A percentile compares a stretch with the other conserved stretches of the same genome.
phyloP scores from a whole-genome alignment of 257 asterid genomes.

The Dorcoceras hygrometricum region DNA sequence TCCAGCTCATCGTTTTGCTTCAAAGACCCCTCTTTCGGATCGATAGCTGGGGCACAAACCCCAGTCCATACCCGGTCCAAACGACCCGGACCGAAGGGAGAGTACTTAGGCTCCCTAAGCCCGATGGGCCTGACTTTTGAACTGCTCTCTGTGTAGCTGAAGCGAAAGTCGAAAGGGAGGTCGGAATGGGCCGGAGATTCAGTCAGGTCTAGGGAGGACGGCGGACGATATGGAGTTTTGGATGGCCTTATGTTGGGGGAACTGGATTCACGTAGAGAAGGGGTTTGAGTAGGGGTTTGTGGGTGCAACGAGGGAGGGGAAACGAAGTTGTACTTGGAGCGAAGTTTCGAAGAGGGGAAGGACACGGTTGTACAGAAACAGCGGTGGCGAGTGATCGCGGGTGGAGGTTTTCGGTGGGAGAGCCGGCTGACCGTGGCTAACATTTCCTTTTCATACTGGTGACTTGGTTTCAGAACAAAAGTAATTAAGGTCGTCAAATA shows the following conservation, averaged over 20 bases:
- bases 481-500: too few species aligned
- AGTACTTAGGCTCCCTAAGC: conserved; percentile 88
- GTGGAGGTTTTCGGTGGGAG: conserved; percentile 39
- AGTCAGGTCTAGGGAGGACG: conserved; percentile 65
- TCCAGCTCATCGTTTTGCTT: conserved; percentile 56
- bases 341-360: conserved; percentile 52
- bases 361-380: conserved; percentile 32
- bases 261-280: conserved; percentile 22
- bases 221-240: conserved; percentile 77
- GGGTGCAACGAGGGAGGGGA: conserved; percentile 65
- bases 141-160: conserved; percentile 91
- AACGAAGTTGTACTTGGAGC: conserved; percentile 56
- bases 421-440: conserved; percentile 31
- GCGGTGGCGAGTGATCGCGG: conserved; percentile 32
- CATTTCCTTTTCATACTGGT: conserved; percentile 23
- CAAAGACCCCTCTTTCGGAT: conserved; percentile 58
- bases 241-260: conserved; percentile 29
- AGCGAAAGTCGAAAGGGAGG: conserved; percentile 89
- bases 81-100: conserved; percentile 91
- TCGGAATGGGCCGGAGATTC: conserved; percentile 46
- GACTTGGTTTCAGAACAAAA: too few species aligned
- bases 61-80: conserved; percentile 87
- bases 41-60: conserved; percentile 88
- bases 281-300: conserved; percentile 31
- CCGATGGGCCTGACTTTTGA: conserved; percentile 69